These are phyloP conservation scores for Gentiana straminea DNA, from an alignment of 257 asterid species.

Conservation along the genomic window DNA sequence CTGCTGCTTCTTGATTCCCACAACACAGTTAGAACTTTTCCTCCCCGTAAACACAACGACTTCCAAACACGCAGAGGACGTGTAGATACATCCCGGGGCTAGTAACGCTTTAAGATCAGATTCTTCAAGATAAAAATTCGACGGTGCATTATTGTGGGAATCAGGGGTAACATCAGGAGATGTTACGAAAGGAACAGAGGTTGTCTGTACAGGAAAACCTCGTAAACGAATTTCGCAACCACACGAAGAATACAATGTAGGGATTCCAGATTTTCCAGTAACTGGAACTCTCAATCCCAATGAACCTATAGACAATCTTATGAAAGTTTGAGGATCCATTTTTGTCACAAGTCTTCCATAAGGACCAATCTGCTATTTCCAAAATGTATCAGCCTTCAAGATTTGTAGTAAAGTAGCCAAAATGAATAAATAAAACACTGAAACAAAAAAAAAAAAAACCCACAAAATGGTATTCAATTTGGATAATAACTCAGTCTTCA, in stretches of 20 bases:
- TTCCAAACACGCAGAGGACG: conserved; percentile 65
- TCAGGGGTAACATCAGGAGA: conserved; percentile 62
- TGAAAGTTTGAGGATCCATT: conserved; percentile 95
- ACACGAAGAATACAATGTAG: conserved; percentile 55
- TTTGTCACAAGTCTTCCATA: conserved; percentile 41
- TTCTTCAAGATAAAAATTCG: conserved; percentile 73
- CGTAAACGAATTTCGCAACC: conserved; percentile 87
- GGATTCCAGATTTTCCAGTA: conserved; percentile 39
- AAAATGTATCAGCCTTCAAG: conserved; percentile 1
- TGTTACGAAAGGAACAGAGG: conserved; percentile 55
- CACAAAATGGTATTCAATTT: not conserved
- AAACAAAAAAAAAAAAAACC: not conserved
- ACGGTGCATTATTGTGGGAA: conserved; percentile 52
- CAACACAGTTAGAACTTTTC: conserved; percentile 81
- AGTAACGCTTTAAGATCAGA: conserved; percentile 65
- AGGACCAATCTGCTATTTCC: conserved; percentile 6
- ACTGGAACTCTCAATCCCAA: conserved; percentile 64
- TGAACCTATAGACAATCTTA: conserved; percentile 79
- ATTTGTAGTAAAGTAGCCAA: not conserved
- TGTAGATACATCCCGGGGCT: conserved; percentile 69
- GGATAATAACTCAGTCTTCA: too few relatives aligned
- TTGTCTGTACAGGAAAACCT: conserved; percentile 94
- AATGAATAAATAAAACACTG: too few relatives aligned
- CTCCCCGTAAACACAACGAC: conserved; percentile 68
- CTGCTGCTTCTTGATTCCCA: conserved; percentile 66